A percentile compares a stretch with the other conserved stretches of the same genome.
phyloP scores from a whole-genome alignment of 192 early-diverging fungal genomes.

The Podila horticola region DNA sequence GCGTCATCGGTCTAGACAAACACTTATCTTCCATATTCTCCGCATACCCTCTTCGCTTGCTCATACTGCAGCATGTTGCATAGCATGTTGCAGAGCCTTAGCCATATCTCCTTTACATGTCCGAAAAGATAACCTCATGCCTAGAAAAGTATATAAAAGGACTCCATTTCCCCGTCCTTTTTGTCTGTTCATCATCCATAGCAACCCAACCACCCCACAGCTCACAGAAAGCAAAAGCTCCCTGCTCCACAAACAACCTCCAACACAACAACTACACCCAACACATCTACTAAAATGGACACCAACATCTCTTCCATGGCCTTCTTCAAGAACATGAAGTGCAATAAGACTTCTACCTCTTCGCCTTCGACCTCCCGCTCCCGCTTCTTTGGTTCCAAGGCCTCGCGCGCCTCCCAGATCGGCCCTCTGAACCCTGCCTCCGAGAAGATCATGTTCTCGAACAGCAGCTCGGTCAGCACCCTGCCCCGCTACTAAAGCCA shows the following conservation, averaged over 20 bases:
- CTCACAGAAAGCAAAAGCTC: not conserved
- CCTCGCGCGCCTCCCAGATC: slow-evolving; percentile 27
- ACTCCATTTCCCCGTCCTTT: too few species aligned
- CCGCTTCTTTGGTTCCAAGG: slow-evolving; percentile 9
- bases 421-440: slow-evolving; percentile 14
- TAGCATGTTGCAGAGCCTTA: too few species aligned
- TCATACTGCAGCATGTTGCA: too few species aligned
- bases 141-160: too few species aligned
- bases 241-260: not conserved
- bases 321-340: slow-evolving; percentile 51
- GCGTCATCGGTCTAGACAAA: too few species aligned
- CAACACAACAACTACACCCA: not conserved
- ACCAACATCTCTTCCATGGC: slow-evolving; percentile 51
- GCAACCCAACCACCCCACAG: not conserved
- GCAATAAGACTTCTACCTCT: slow-evolving; percentile 17
- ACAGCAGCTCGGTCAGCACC: slow-evolving; percentile 23
- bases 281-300: slow-evolving; percentile 17
- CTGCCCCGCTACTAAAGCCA: slow-evolving; percentile 12
- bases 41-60: too few species aligned
- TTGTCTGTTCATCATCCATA: too few species aligned
- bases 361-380: not conserved
- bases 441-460: slow-evolving; percentile 36
- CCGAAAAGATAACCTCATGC: too few species aligned
- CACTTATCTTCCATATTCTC: too few species aligned
- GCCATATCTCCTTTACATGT: too few species aligned